Conservation (phyloP, 2,329 filamentous ascomycete species). For the Arthroderma sp. region DNA sequence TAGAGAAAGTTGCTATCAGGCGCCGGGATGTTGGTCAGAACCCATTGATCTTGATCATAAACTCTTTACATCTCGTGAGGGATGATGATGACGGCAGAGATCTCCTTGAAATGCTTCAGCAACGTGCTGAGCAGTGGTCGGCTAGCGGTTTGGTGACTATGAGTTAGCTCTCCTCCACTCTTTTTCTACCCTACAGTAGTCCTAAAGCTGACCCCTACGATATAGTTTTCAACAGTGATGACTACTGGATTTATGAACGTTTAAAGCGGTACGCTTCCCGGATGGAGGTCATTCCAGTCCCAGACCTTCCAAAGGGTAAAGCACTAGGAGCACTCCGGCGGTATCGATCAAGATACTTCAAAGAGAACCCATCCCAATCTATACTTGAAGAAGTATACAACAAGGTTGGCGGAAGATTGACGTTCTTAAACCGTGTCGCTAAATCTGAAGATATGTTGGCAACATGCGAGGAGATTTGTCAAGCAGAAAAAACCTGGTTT, state of each 20-base stretch:
- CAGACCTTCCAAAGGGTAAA: conserved; percentile 65
- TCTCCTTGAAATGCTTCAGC: conserved; percentile 85
- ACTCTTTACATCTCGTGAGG: conserved; percentile 79
- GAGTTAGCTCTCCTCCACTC: conserved; percentile 22
- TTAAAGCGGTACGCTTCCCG: conserved; percentile 84
- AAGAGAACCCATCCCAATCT: conserved; percentile 42
- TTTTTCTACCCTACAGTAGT: too few species aligned
- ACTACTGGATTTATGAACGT: conserved; percentile 97
- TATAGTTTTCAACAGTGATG: conserved; percentile 85
- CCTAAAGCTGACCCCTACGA: neutral
- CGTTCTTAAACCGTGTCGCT: conserved; percentile 82
- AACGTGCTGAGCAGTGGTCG: conserved; percentile 92
- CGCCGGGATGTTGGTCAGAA: conserved; percentile 48
- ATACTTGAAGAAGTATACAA: conserved; percentile 70
- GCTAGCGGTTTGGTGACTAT: conserved; percentile 77
- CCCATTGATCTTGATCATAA: conserved; percentile 86
- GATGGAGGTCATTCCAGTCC: conserved; percentile 84
- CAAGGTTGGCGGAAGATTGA: conserved; percentile 73
- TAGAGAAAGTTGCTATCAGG: conserved; percentile 80
- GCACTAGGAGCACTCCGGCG: conserved; percentile 65
- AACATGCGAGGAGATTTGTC: conserved; percentile 61
- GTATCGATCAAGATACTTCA: conserved; percentile 70
- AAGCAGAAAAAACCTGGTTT: conserved; percentile 65
- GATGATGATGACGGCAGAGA: conserved; percentile 91
- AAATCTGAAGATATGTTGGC: conserved; percentile 67